Percentiles rank a stretch among this genome's conserved stretches.
phyloP scores from a whole-genome alignment of 192 early-diverging fungal genomes.

The Backusella liffmaniae region DNA sequence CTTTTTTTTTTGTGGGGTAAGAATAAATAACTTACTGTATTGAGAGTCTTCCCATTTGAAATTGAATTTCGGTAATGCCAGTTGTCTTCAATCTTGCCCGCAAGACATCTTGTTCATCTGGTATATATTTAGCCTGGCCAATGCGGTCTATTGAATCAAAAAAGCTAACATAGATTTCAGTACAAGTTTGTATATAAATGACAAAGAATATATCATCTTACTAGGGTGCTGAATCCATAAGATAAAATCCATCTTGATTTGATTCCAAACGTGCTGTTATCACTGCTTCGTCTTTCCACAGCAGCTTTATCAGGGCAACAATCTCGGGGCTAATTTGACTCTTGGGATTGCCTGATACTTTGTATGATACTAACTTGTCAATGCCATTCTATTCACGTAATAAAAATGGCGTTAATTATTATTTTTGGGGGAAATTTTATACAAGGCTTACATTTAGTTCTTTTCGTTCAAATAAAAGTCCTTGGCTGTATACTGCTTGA shows the following conservation, averaged over 20 bases:
- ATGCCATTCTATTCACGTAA: not conserved
- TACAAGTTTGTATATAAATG: too few relatives aligned
- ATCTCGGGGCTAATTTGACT: constrained; percentile 51
- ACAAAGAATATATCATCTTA: constrained; percentile 12
- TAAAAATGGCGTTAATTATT: not conserved
- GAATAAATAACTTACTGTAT: constrained; percentile 59
- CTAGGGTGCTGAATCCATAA: constrained; percentile 82
- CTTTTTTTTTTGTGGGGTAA: not conserved
- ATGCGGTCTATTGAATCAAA: constrained; percentile 90
- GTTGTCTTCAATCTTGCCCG: constrained; percentile 96
- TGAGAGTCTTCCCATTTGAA: constrained; percentile 87
- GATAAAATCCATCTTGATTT: constrained; percentile 64
- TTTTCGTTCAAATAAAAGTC: constrained; percentile 1
- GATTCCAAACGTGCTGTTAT: constrained; percentile 59
- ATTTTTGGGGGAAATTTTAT: too few relatives aligned
- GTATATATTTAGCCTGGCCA: constrained; percentile 79
- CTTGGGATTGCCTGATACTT: constrained; percentile 18
- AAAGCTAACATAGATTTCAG: constrained; percentile 55
- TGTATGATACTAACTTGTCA: not conserved
- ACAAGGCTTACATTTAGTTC: not conserved
- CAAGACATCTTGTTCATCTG: constrained; percentile 94
- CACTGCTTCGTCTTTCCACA: constrained; percentile 66
- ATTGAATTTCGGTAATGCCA: constrained; percentile 94
- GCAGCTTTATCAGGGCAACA: constrained; percentile 61
- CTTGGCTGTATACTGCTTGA: constrained; percentile 57